Evolutionary conservation across 352 stramenopile species (phyloP), one percentile per base, ranked within the genome.

Genomic region (Phytophthora sp.): DNA sequence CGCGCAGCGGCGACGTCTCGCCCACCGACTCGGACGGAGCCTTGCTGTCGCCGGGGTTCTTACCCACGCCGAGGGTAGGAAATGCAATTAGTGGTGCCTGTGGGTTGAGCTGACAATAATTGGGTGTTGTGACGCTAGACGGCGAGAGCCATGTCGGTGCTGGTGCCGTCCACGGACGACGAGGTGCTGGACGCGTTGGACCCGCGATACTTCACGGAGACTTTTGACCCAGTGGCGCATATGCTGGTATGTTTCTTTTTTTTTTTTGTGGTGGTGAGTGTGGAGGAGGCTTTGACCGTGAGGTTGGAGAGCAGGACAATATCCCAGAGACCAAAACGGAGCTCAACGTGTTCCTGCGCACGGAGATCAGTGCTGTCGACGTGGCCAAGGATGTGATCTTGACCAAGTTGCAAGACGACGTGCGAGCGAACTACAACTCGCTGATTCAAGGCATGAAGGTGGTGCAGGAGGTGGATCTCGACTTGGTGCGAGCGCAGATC

Each of bases 371-470:
- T 12, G 82, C 85, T 0, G 84, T 96, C 17, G 88, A 96, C 24
- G 67, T 94, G 30, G 79, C 88, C 2, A 92, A 88, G 54, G 88
- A 96, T 44, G 72, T 88, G 5, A 84, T 96, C 53, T 50, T 90
- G 28, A 56, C 76, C 0, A 86, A 87, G 18, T 58, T 96, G n/a
- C 84, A 89, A n/a, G 83, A 94, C 31, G 84, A 95, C 13, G 85
- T 96, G 41, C 88, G 84, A 3, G 72, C 72, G 7, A 95, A 96
- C 41, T 82, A 94, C 54, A 80, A 76, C 38, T 70, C 84, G 27
- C 80, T 96, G 21, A 92, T 95, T 52, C 74, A 94, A 61, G 88
- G 88, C 15, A 93, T 96, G 83, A 94, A 89, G 34, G 82, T 92
- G 23, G 88, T 96, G 38, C 84, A 96, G 38, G 87, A 96, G 28